phyloP scores from a whole-genome alignment of 495 filamentous ascomycete species.

The Hyaloscypha hepaticicola region DNA sequence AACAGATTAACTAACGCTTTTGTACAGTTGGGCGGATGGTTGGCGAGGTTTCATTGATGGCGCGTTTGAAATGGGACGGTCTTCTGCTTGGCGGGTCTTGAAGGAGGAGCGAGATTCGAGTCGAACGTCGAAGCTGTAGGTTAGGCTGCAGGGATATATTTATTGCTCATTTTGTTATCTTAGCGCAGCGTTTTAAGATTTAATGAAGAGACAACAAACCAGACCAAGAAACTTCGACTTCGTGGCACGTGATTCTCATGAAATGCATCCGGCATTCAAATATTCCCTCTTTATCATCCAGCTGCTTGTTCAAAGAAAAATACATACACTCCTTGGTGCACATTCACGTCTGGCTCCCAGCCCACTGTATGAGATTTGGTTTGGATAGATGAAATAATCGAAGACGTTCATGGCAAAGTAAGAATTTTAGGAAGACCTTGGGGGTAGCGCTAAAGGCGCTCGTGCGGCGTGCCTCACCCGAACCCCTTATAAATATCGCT shows the following conservation, averaged over 20 bases:
- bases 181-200: background rate
- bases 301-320: too few relatives aligned
- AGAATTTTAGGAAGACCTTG: too few relatives aligned
- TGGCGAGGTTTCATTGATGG: conserved; percentile 14
- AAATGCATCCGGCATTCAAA: too few relatives aligned
- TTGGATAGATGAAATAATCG: too few relatives aligned
- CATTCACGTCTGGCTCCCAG: too few relatives aligned
- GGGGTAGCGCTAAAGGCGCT: too few relatives aligned
- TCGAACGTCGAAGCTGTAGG: background rate
- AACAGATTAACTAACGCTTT: background rate
- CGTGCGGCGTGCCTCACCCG: too few relatives aligned
- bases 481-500: too few relatives aligned
- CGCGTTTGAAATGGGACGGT: conserved; percentile 3
- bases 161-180: background rate
- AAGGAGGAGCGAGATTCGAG: background rate
- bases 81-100: background rate
- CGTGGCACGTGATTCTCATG: background rate
- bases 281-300: too few relatives aligned
- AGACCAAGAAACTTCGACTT: background rate
- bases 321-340: too few relatives aligned
- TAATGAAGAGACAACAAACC: background rate
- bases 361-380: too few relatives aligned
- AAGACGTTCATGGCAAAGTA: too few relatives aligned
- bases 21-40: conserved; percentile 8
- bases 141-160: background rate